Evolutionary conservation across 2,329 filamentous ascomycete genomes (phyloP), one percentile per base, ranked within the genome.

Genomic region (Macrophomina tecta): DNA sequence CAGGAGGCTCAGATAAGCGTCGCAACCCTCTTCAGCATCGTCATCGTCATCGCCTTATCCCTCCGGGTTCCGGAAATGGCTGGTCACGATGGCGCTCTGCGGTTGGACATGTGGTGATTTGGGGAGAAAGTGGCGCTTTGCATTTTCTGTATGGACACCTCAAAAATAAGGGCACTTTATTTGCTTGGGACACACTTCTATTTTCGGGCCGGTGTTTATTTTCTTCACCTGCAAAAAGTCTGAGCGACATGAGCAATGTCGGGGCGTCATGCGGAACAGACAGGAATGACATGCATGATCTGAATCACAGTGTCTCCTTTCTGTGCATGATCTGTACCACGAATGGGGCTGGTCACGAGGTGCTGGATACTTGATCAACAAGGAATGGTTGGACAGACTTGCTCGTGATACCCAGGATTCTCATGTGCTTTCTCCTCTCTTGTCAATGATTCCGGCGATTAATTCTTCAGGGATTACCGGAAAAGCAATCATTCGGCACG

Each of bases 1-100:
- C 81, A 89, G 95, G 85, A 90, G 95, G 85, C 89, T 99, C 86
- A 90, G 95, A 91, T 98, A 97, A 90, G 80, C 76, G 69, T 28
- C 52, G 49, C 51, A 5, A 18, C 38, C 30, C 4, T 32, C 30
- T 16, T 14, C 56, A 16, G 12, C 30, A 62, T 62, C 58, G 30
- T 48, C 58, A 11, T 38, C 32, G 38, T n/a, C 32, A 28, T 45
- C 45, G 23, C 34, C n/a, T n/a, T 3, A 38, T n/a, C 28, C 58
- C 45, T 38, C 45, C 11, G 5, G n/a, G 8, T 6, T 49, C n/a
- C 58, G 32, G 45, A 49, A n/a, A 40, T 62, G 45, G 32, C 14
- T 49, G 58, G 58, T 38, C 58, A 40, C 18, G 30, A 49, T 62
- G 42, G 58, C 58, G 58, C 58, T 49, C 42, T 62, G n/a, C 58